Conservation (phyloP, 1,284 basidiomycete species). For the Pseudozyma sp. region DNA sequence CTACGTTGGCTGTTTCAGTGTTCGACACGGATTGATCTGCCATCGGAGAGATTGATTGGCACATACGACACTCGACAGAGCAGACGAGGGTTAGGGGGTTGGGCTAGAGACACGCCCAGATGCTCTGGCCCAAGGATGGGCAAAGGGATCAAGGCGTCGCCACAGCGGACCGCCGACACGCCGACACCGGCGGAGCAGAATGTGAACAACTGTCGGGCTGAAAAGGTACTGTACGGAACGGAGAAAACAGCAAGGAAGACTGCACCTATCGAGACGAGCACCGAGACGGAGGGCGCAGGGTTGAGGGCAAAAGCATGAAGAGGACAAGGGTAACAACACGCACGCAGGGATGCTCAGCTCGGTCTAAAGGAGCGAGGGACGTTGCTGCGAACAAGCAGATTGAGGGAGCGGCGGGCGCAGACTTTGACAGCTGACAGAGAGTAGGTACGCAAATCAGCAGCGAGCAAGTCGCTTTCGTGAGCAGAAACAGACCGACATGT, state of each 20-base stretch:
- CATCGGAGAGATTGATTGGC: too few species aligned
- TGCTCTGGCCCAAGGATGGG: conserved; percentile 27
- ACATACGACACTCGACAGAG: too few species aligned
- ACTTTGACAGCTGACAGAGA: conserved; percentile 36
- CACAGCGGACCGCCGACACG: background rate
- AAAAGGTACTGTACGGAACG: background rate
- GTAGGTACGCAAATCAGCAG: too few species aligned
- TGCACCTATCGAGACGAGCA: background rate
- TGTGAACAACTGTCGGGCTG: too few species aligned
- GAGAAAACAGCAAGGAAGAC: background rate
- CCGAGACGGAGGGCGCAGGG: conserved; percentile 4
- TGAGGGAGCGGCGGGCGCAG: conserved; percentile 18
- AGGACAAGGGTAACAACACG: background rate
- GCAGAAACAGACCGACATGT: background rate
- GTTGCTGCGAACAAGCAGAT: background rate
- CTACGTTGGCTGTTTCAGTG: background rate
- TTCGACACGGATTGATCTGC: background rate
- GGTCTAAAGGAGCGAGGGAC: too few species aligned
- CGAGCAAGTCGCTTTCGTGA: too few species aligned
- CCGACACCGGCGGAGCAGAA: conserved; percentile 8
- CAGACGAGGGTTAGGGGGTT: background rate
- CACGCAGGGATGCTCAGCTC: too few species aligned
- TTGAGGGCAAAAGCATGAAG: conserved; percentile 3
- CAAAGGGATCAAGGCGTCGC: conserved; percentile 1
- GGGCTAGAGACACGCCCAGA: conserved; percentile 18